phyloP scores from a whole-genome alignment of 2,329 filamentous ascomycete genomes.

The Hypoxylon sp. region DNA sequence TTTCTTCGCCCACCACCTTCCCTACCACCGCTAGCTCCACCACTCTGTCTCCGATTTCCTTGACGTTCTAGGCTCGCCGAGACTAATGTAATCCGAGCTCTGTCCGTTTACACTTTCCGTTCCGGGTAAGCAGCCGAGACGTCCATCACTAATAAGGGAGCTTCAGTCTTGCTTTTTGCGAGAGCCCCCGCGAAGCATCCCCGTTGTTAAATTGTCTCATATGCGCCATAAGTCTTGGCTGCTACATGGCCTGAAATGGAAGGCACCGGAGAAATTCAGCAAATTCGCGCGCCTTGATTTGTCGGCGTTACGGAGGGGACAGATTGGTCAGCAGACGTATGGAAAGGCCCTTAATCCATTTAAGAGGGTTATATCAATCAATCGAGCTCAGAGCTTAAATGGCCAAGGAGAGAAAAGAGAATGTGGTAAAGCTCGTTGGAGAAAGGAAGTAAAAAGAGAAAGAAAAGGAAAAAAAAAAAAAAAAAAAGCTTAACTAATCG shows the following conservation, averaged over 20 bases:
- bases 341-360: no score
- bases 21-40: conserved; percentile 16
- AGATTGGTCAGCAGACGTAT: no score
- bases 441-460: no score
- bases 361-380: no score
- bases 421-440: no score
- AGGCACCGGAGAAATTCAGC: conserved; percentile 21
- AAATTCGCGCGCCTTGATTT: conserved; percentile 10
- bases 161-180: conserved; percentile 22
- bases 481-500: no score
- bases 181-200: conserved; percentile 7
- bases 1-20: conserved; percentile 8
- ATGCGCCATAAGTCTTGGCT: conserved; percentile 36
- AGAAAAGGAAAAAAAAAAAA: no score
- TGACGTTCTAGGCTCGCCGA: conserved; percentile 20
- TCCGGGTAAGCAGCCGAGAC: conserved; percentile 24
- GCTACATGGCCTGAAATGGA: conserved; percentile 30
- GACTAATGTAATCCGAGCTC: conserved; percentile 26
- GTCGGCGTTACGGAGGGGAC: neutral
- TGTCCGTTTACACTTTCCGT: conserved; percentile 31
- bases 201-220: conserved; percentile 13
- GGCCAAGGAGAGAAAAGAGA: no score
- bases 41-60: conserved; percentile 16
- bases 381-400: no score
- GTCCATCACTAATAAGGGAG: conserved; percentile 28